These are phyloP conservation scores for Pseudogymnoascus sp. DNA, from an alignment of 2,329 filamentous ascomycete species.

Conservation along the genomic window DNA sequence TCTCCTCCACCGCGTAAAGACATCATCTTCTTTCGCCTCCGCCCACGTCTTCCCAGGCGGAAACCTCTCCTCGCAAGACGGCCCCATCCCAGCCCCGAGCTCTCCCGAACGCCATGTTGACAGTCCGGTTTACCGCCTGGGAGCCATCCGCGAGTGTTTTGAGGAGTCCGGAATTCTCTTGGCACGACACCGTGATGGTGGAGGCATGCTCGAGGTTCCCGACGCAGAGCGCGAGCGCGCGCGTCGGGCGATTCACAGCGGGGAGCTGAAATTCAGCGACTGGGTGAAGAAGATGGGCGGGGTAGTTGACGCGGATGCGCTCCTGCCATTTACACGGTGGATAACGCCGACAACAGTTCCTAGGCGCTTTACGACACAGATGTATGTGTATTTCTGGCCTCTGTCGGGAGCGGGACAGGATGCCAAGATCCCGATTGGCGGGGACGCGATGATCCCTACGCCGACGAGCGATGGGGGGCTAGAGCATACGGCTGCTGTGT, in stretches of 20 bases:
- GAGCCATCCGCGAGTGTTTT: slow-evolving; percentile 84
- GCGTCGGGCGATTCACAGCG: slow-evolving; percentile 60
- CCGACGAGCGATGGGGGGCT: slow-evolving; percentile 63
- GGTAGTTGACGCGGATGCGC: slow-evolving; percentile 54
- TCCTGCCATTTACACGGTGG: slow-evolving; percentile 87
- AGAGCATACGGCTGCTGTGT: slow-evolving; percentile 66
- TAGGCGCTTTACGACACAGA: slow-evolving; percentile 85
- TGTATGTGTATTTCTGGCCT: slow-evolving; percentile 91
- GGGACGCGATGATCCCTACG: slow-evolving; percentile 28
- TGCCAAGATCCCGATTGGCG: slow-evolving; percentile 12
- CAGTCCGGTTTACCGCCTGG: slow-evolving; percentile 65
- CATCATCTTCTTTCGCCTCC: slow-evolving; percentile 76
- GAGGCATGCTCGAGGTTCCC: slow-evolving; percentile 52
- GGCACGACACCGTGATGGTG: slow-evolving; percentile 35
- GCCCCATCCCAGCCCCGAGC: slow-evolving; percentile 39
- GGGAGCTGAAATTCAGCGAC: slow-evolving; percentile 55
- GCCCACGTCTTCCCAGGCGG: slow-evolving; percentile 96
- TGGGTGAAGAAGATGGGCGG: slow-evolving; percentile 54
- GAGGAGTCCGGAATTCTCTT: slow-evolving; percentile 90
- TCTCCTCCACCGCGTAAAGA: slow-evolving; percentile 76
- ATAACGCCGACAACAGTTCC: slow-evolving; percentile 67
- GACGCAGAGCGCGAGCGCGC: slow-evolving; percentile 55
- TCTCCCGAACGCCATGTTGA: slow-evolving; percentile 59
- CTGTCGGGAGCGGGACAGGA: slow-evolving; percentile 29
- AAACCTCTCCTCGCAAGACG: slow-evolving; percentile 75